Evolutionary conservation across 2,329 filamentous ascomycete genomes (phyloP), one percentile per base, ranked within the genome.

Genomic region (Juglanconis juglandina): DNA sequence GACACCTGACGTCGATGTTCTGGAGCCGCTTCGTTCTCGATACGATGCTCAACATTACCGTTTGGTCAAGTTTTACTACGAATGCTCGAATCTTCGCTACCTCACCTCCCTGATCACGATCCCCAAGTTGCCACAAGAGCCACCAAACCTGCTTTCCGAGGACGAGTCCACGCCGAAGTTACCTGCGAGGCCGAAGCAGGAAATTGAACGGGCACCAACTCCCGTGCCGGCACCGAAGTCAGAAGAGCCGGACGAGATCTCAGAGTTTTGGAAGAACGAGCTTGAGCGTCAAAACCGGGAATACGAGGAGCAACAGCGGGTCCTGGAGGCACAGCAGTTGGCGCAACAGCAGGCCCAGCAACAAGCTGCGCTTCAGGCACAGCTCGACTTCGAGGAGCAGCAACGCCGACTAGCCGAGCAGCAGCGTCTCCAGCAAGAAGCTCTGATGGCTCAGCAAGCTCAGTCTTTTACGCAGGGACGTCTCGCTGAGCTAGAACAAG

Each of bases 11-110:
- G 90, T 96, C 65, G 95, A 97, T 62, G 94, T 92, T 6, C 82
- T 99, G 51, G 89, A 93, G 66, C 95, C 94, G 1, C 84, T 99
- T 6, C 88, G 94, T 60, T 86, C 88, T 64, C 85, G 94, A 69
- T 99, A 98, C 73, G 90, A 97, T 73, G 92, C 95, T 13, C 95
- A 98, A 71, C 95, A 99, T 75, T 94, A 98, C 79, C 90, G 95
- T 17, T 84, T 99, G 14, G 90, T 96, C 71, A 95, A 96, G 71
- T 99, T 98, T 77, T 99, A 99, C 78, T 98, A 98, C 76, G 95
- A 99, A 77, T 99, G 95, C 76, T 97, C 95, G 10, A 99, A 98
- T 74, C 82, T 99, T 58, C 89, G 95, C 67, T 99, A 99, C 72
- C 83, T 99, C 53, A 99, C 95, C 13, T 96, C 92, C 69, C 81